Conservation (phyloP, 2,329 filamentous ascomycete species). For the Ophiostoma sp. region DNA sequence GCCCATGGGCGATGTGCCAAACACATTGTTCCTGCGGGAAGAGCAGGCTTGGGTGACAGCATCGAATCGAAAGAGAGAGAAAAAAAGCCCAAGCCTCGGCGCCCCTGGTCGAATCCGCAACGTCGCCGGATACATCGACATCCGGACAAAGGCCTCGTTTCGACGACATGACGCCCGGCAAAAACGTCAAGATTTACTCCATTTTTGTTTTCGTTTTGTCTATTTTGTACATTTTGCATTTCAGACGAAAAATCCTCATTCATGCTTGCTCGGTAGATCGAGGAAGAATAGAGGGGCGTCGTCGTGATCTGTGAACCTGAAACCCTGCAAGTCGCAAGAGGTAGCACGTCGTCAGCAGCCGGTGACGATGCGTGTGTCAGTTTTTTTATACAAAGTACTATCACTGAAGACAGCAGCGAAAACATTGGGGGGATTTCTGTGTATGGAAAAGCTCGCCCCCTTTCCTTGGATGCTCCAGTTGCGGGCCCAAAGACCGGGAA, state of each 20-base stretch:
- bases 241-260: slow-evolving; percentile 24
- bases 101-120: background rate
- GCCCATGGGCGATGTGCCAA: background rate
- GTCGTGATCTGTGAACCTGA: slow-evolving; percentile 17
- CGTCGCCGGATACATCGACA: background rate
- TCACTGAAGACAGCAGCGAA: background rate
- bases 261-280: slow-evolving; percentile 18
- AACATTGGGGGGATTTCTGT: background rate
- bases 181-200: background rate
- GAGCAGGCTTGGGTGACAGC: background rate
- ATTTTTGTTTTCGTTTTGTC: background rate
- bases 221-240: background rate
- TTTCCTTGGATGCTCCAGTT: background rate
- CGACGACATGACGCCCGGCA: background rate
- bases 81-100: background rate
- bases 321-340: slow-evolving; percentile 24
- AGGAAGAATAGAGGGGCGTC: background rate
- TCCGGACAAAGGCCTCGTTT: background rate
- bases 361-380: slow-evolving; percentile 26
- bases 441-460: background rate
- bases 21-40: background rate
- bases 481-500: background rate
- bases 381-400: background rate
- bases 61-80: no score
- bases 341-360: slow-evolving; percentile 16